A percentile compares a stretch with the other conserved stretches of the same genome.
phyloP scores from a whole-genome alignment of 2,329 filamentous ascomycete species.

The Aspergillus awamori region DNA sequence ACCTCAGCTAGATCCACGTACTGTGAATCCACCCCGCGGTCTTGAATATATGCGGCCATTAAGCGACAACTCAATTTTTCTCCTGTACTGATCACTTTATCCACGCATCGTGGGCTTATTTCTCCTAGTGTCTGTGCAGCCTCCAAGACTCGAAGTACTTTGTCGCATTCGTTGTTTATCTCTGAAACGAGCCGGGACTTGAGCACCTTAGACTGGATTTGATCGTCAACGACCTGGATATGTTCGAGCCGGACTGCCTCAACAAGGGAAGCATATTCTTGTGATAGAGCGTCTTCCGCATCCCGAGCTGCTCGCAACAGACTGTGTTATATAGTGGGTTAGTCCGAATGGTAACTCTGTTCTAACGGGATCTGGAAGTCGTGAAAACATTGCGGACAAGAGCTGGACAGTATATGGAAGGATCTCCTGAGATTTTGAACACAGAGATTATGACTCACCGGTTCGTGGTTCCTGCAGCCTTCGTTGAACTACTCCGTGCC shows the following conservation, averaged over 20 bases:
- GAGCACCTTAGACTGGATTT: conserved; percentile 61
- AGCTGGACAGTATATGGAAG: neutral
- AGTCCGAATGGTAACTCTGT: too few species aligned
- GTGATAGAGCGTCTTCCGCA: conserved; percentile 50
- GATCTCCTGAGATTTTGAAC: conserved; percentile 1
- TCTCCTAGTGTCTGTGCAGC: conserved; percentile 65
- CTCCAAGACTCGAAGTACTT: conserved; percentile 73
- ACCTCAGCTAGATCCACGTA: conserved; percentile 88
- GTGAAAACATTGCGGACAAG: neutral
- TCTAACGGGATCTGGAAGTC: too few species aligned
- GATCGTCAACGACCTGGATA: conserved; percentile 67
- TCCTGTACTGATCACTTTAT: conserved; percentile 89
- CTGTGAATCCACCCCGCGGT: conserved; percentile 78
- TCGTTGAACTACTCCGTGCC: conserved; percentile 89
- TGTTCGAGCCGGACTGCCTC: conserved; percentile 83
- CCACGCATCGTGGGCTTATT: conserved; percentile 76
- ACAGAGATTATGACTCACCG: conserved; percentile 62
- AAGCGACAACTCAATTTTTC: conserved; percentile 95
- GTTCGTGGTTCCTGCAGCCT: conserved; percentile 93
- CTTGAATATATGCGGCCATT: conserved; percentile 81
- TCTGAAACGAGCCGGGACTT: conserved; percentile 63
- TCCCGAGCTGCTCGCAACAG: conserved; percentile 54
- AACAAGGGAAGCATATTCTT: conserved; percentile 73
- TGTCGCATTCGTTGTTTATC: conserved; percentile 77
- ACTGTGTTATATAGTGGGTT: conserved; percentile 26